phyloP scores from a whole-genome alignment of 306 rosid genomes.

The Carpinus viminea region DNA sequence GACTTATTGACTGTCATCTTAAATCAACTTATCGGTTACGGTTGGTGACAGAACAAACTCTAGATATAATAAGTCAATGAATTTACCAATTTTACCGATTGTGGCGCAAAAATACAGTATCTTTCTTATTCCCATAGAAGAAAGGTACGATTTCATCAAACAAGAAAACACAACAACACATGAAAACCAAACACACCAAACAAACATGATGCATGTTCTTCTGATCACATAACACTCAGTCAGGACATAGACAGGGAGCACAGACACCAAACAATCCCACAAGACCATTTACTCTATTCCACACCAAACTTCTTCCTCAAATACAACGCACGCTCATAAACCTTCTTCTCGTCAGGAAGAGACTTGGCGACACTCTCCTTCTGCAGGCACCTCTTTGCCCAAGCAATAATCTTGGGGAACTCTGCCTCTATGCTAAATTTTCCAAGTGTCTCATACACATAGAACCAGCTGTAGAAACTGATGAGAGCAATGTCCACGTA shows the following conservation, averaged over 20 bases:
- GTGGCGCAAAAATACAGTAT: no score
- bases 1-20: no score
- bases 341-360: conserved; percentile 19
- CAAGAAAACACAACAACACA: conserved; percentile 10
- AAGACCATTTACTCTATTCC: no score
- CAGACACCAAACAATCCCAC: no score
- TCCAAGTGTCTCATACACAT: conserved; percentile 1
- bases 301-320: not conserved
- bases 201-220: no score
- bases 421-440: conserved; percentile 30
- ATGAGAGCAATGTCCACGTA: conserved; percentile 33
- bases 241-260: no score
- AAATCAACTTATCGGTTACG: no score
- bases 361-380: conserved; percentile 35
- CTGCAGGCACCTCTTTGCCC: conserved; percentile 42
- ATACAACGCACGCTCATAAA: conserved; percentile 3
- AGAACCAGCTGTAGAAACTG: conserved; percentile 37
- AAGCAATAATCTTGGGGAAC: conserved; percentile 34
- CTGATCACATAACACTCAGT: no score
- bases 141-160: not conserved
- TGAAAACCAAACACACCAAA: not conserved
- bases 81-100: no score
- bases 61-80: no score
- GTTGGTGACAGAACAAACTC: no score
- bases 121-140: no score